Percentiles rank a stretch among this genome's conserved stretches.
Conservation (phyloP, 306 rosid species). For the Cercis canadensis region DNA sequence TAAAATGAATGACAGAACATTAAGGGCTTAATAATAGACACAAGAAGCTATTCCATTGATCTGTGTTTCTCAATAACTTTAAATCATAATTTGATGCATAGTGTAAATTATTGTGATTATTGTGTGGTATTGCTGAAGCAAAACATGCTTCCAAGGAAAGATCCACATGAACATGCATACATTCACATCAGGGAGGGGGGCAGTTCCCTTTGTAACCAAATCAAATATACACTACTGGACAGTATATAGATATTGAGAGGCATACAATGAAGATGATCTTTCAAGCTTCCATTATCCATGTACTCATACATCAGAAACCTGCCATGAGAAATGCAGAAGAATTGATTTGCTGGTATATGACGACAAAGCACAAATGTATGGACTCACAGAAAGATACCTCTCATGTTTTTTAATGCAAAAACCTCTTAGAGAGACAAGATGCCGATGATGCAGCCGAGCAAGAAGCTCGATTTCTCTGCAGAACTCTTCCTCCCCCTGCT, state of each 20-base stretch:
- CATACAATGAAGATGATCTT: slow-evolving; percentile 98
- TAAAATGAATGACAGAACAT: slow-evolving; percentile 29
- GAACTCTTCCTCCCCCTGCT: slow-evolving; percentile 91
- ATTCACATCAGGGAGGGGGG: neutral
- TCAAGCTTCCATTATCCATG: slow-evolving; percentile 98
- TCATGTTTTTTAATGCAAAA: slow-evolving; percentile 79
- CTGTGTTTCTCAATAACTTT: slow-evolving; percentile 5
- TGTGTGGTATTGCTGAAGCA: slow-evolving; percentile 27
- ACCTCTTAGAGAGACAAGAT: slow-evolving; percentile 90
- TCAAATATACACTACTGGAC: slow-evolving; percentile 17
- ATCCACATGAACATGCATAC: slow-evolving; percentile 27
- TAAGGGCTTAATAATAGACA: slow-evolving; percentile 33
- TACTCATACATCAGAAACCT: slow-evolving; percentile 95
- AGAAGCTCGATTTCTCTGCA: slow-evolving; percentile 92
- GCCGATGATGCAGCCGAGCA: slow-evolving; percentile 94
- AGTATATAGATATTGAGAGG: slow-evolving; percentile 44
- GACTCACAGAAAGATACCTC: slow-evolving; percentile 58
- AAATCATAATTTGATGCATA: slow-evolving; percentile 2
- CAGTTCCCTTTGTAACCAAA: too few species aligned
- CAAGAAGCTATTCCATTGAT: slow-evolving; percentile 15
- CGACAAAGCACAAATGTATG: slow-evolving; percentile 38
- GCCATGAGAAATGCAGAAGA: slow-evolving; percentile 46
- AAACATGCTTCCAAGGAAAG: slow-evolving; percentile 20
- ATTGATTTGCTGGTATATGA: slow-evolving; percentile 35
- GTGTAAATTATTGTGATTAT: too few species aligned